Evolutionary conservation across 179 eudicot species (phyloP).

Genomic region (Kewa caespitosa): DNA sequence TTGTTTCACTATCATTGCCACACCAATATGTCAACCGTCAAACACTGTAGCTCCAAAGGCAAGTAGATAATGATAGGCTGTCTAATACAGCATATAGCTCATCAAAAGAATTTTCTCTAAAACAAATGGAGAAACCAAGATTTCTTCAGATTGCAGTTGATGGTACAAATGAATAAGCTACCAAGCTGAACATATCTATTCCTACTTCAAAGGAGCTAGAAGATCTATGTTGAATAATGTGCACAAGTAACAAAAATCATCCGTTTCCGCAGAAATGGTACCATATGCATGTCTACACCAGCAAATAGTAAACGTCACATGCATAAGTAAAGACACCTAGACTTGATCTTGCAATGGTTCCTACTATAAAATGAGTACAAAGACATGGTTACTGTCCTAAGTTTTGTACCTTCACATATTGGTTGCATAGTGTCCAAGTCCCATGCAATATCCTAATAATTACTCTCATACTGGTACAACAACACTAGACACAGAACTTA

Average conservation of each 20-base stretch:
- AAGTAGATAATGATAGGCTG: background rate
- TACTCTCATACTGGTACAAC: background rate
- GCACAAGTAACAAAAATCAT: background rate
- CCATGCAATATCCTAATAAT: background rate
- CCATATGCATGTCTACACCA: background rate
- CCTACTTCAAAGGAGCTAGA: too few relatives aligned
- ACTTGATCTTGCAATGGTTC: background rate
- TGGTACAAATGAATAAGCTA: background rate
- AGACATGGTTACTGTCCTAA: background rate
- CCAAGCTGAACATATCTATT: background rate
- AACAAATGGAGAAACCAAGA: background rate
- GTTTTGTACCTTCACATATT: too few relatives aligned
- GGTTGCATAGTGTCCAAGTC: background rate
- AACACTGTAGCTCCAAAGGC: background rate
- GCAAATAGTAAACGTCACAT: background rate
- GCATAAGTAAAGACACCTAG: too few relatives aligned
- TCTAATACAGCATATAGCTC: background rate
- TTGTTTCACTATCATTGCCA: background rate
- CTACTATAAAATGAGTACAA: background rate
- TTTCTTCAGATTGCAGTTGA: background rate
- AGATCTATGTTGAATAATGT: background rate
- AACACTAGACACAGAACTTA: background rate
- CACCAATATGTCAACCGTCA: background rate
- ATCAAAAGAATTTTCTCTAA: background rate
- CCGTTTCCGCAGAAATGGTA: background rate